Evolutionary conservation across 176 grass and related monocot species (phyloP).

Genomic region (Tillandsia leiboldiana): DNA sequence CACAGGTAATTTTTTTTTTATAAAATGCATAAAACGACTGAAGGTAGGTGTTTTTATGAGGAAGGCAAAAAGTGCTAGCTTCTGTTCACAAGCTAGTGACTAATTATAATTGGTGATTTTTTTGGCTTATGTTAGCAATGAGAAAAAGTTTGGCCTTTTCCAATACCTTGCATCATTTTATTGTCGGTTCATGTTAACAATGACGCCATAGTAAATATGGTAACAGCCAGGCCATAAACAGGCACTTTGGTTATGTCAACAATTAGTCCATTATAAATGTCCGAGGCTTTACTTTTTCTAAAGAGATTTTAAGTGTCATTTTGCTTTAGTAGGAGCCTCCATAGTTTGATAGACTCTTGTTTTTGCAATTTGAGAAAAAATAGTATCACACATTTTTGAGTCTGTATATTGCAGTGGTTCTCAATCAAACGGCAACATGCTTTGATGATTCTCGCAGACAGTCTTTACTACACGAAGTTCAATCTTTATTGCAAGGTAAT

Average conservation of each 20-base stretch:
- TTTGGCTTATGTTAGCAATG: not conserved
- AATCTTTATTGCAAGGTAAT: slow-evolving; percentile 97
- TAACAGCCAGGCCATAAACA: too few relatives aligned
- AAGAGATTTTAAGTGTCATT: not conserved
- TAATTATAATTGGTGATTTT: not conserved
- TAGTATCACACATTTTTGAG: slow-evolving; percentile 4
- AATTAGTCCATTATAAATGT: not conserved
- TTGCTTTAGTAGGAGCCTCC: not conserved
- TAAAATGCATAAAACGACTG: not conserved
- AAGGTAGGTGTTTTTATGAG: not conserved
- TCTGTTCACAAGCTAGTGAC: not conserved
- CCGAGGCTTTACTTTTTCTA: not conserved
- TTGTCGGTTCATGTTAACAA: too few relatives aligned
- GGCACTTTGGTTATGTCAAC: not conserved
- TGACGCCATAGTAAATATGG: too few relatives aligned
- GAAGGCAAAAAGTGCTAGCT: not conserved
- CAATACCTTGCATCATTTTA: too few relatives aligned
- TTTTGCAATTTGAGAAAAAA: slow-evolving; percentile 11
- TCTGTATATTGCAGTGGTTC: slow-evolving; percentile 74
- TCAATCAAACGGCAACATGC: slow-evolving; percentile 84
- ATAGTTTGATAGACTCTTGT: not conserved
- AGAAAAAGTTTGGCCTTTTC: not conserved
- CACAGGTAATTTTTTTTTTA: slow-evolving; percentile 51
- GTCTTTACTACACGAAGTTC: slow-evolving; percentile 93
- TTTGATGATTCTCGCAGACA: slow-evolving; percentile 85